Percentiles rank a stretch among this genome's conserved stretches.
phyloP scores from a whole-genome alignment of 768 basidiomycete species.

The Dentipellis fragilis region DNA sequence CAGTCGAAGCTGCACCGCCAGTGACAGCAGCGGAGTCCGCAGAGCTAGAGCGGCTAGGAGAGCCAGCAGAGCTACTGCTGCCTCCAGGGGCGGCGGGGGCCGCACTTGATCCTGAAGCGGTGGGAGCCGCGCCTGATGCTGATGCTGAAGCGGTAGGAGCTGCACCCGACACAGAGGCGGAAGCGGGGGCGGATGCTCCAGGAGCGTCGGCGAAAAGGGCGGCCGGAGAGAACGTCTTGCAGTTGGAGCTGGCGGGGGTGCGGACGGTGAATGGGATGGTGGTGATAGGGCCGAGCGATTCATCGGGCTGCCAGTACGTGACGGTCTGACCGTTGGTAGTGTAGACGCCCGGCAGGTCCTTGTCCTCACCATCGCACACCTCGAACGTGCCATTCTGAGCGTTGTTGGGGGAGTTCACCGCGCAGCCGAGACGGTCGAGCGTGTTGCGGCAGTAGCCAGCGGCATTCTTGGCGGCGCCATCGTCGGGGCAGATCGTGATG shows the following conservation, averaged over 20 bases:
- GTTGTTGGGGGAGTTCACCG: slow-evolving; percentile 62
- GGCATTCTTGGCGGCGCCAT: slow-evolving; percentile 29
- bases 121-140: too few species aligned
- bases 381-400: slow-evolving; percentile 53
- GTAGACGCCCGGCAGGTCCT: slow-evolving; percentile 48
- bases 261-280: slow-evolving; percentile 32
- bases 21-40: slow-evolving; percentile 2
- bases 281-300: slow-evolving; percentile 32
- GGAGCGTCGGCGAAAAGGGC: slow-evolving; percentile 31
- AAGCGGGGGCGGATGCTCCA: too few species aligned
- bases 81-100: too few species aligned
- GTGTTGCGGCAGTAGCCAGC: slow-evolving; percentile 55
- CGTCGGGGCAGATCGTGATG: slow-evolving; percentile 62
- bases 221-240: slow-evolving; percentile 26
- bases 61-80: not conserved
- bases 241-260: slow-evolving; percentile 33
- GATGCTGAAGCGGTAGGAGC: not conserved
- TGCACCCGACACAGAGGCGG: not conserved
- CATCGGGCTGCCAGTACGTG: slow-evolving; percentile 40
- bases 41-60: slow-evolving; percentile 2
- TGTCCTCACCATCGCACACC: slow-evolving; percentile 56
- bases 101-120: too few species aligned
- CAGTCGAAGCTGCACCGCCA: slow-evolving; percentile 6
- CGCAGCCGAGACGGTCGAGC: too few species aligned
- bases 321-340: slow-evolving; percentile 26